These are phyloP conservation scores for Thecaphora frezii DNA, from an alignment of 1,284 basidiomycete genomes.

Conservation along the genomic window DNA sequence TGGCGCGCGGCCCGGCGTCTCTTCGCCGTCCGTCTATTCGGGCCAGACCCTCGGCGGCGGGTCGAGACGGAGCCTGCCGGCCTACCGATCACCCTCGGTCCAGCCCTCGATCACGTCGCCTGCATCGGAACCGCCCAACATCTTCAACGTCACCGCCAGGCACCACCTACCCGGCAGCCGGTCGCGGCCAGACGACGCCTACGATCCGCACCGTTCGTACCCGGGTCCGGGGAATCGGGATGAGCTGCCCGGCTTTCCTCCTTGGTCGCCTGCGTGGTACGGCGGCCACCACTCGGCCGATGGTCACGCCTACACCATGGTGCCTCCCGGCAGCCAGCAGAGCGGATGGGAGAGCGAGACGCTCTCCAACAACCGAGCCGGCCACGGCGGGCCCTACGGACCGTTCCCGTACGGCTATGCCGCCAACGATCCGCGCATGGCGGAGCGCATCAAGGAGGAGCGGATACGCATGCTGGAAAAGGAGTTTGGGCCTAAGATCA, in stretches of 20 bases:
- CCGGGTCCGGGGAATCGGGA: conserved; percentile 18
- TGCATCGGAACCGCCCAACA: conserved; percentile 27
- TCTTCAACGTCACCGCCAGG: conserved; percentile 35
- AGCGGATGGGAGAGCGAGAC: conserved; percentile 51
- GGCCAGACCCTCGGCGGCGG: conserved; percentile 9
- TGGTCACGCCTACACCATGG: conserved; percentile 49
- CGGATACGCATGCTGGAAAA: conserved; percentile 49
- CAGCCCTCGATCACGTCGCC: conserved; percentile 15
- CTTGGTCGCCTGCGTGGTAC: conserved; percentile 47
- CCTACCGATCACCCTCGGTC: conserved; percentile 16
- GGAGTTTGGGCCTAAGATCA: conserved; percentile 43
- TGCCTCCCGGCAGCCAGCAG: conserved; percentile 31
- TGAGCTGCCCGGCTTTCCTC: conserved; percentile 32
- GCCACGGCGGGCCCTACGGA: neutral
- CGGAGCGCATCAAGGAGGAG: conserved; percentile 44
- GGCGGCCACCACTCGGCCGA: conserved; percentile 48
- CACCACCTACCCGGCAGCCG: conserved; percentile 31
- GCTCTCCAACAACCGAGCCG: conserved; percentile 16
- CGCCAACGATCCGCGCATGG: neutral
- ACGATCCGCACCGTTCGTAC: conserved; percentile 1
- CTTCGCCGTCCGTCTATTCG: conserved; percentile 17
- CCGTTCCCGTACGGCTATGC: conserved; percentile 15
- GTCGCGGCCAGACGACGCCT: conserved; percentile 8
- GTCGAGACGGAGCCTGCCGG: conserved; percentile 23
- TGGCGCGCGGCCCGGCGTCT: neutral